These are phyloP conservation scores for Colletotrichum musicola DNA, from an alignment of 2,329 filamentous ascomycete genomes.

Conservation along the genomic window DNA sequence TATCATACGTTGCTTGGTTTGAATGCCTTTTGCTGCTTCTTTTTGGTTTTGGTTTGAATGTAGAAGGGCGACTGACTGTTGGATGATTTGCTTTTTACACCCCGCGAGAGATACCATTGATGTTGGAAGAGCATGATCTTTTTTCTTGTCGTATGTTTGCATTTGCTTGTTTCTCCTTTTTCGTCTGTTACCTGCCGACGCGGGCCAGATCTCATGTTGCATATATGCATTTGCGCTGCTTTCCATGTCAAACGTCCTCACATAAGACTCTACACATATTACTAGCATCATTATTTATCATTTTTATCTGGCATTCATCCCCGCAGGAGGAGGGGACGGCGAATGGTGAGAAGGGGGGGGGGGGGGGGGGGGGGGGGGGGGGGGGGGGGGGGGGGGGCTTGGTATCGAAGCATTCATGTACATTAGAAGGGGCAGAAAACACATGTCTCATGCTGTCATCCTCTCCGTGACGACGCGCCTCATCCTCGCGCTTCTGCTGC, in stretches of 20 bases:
- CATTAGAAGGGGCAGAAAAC: constrained; percentile 32
- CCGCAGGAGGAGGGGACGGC: background rate
- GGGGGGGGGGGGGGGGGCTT: constrained; percentile 21
- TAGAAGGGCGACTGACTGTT: constrained; percentile 13
- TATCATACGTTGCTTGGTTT: constrained; percentile 2
- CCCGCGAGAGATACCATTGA: constrained; percentile 39
- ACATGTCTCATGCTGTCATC: constrained; percentile 24
- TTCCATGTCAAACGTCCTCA: background rate
- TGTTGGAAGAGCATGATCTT: constrained; percentile 13
- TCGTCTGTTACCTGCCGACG: background rate
- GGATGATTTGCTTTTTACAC: constrained; percentile 11
- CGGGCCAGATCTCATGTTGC: too few species aligned
- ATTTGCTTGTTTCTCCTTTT: background rate
- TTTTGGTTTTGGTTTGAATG: background rate
- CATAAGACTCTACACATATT: constrained; percentile 2
- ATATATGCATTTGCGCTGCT: too few species aligned
- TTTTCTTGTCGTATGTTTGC: background rate
- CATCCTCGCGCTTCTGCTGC: too few species aligned
- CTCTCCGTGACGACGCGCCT: too few species aligned
- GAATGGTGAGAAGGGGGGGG: background rate
- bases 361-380: too few species aligned
- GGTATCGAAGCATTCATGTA: constrained; percentile 39
- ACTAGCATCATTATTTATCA: constrained; percentile 17
- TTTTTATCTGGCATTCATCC: background rate
- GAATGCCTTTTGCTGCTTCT: constrained; percentile 23